These are phyloP conservation scores for Oropetium thomaeum DNA, from an alignment of 176 grass and related monocot species.

Conservation along the genomic window DNA sequence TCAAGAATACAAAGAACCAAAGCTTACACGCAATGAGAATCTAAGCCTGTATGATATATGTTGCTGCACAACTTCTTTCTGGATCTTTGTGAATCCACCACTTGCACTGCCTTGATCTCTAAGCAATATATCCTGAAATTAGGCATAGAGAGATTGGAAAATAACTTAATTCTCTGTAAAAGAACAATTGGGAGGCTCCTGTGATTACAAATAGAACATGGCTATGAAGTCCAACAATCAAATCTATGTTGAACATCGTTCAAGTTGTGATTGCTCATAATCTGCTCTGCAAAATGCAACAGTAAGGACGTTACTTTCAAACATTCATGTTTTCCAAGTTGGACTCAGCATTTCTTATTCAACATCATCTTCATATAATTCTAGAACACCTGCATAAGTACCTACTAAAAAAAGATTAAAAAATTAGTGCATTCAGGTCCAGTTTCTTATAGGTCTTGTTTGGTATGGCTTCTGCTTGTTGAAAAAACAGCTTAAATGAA, in stretches of 20 bases:
- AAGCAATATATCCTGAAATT: slow-evolving; percentile 91
- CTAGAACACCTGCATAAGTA: no score
- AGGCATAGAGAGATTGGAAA: slow-evolving; percentile 1
- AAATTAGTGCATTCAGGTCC: no score
- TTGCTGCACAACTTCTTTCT: slow-evolving; percentile 83
- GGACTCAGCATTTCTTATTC: not conserved
- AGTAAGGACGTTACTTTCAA: not conserved
- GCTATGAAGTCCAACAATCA: slow-evolving; percentile 8
- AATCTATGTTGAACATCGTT: not conserved
- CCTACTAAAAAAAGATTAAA: no score
- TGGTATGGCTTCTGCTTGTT: no score
- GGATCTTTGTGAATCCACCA: slow-evolving; percentile 47
- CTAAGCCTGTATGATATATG: slow-evolving; percentile 84
- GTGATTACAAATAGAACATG: not conserved
- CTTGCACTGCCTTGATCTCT: slow-evolving; percentile 74
- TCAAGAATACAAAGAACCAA: slow-evolving; percentile 25
- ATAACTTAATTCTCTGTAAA: not conserved
- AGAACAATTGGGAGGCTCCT: not conserved
- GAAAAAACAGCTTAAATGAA: no score
- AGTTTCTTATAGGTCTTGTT: no score
- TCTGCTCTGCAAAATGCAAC: slow-evolving; percentile 16
- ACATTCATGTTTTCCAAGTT: not conserved
- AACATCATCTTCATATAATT: no score
- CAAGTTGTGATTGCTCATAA: not conserved
- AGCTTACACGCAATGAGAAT: slow-evolving; percentile 83